phyloP scores from a whole-genome alignment of 1,284 basidiomycete species.

The Leccinum griseonigrum region DNA sequence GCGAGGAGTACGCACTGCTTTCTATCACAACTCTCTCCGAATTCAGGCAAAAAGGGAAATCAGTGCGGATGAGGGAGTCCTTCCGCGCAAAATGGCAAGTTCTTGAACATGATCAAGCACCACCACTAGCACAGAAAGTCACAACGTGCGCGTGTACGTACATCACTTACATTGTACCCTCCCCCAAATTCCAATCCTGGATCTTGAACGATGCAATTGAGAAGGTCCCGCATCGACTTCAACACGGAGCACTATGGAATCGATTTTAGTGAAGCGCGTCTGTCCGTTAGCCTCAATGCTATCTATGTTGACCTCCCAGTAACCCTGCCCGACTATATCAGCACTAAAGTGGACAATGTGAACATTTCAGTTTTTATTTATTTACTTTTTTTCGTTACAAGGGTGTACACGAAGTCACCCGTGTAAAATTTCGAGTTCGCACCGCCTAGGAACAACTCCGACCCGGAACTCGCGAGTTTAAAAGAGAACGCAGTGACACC shows the following conservation, averaged over 20 bases:
- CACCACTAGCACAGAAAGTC: not conserved
- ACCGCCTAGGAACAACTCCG: slow-evolving; percentile 45
- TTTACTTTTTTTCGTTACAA: slow-evolving; percentile 39
- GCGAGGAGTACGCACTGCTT: not conserved
- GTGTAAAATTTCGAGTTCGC: slow-evolving; percentile 17
- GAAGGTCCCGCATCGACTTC: not conserved
- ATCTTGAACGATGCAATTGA: not conserved
- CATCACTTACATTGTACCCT: not conserved
- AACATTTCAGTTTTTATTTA: slow-evolving; percentile 8
- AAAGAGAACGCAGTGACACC: slow-evolving; percentile 36
- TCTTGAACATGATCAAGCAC: not conserved
- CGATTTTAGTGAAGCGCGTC: slow-evolving; percentile 8
- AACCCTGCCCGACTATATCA: slow-evolving; percentile 20
- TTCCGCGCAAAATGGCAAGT: not conserved
- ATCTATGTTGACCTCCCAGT: slow-evolving; percentile 31
- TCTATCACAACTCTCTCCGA: not conserved
- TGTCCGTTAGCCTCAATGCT: slow-evolving; percentile 11
- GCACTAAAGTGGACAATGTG: not conserved
- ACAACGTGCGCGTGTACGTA: too few relatives aligned
- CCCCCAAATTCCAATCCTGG: not conserved
- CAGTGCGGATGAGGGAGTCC: not conserved
- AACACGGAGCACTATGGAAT: slow-evolving; percentile 22
- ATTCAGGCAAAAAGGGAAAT: not conserved
- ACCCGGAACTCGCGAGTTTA: slow-evolving; percentile 37
- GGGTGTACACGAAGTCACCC: slow-evolving; percentile 16